Base-by-base conservation (phyloP, 2,329 filamentous ascomycete genomes). In the Colletotrichum tabaci region DNA sequence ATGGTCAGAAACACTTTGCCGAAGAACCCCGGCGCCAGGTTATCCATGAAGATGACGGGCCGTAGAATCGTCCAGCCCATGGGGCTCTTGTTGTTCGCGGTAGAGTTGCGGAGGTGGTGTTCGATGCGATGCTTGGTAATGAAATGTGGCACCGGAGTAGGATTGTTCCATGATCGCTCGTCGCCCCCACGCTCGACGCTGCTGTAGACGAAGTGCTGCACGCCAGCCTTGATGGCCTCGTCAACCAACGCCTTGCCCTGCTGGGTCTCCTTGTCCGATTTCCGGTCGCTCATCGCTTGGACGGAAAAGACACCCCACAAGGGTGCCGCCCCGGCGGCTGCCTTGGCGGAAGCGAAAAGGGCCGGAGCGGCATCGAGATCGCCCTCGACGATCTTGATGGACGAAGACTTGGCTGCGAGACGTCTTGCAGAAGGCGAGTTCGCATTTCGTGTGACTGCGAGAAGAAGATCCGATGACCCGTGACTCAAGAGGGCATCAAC, bases 51-150 rank as follows among this genome's bases (percentile, higher is more conserved):
- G 2, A 87, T 88, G 0, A 88, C 86, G 0, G 90, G 90, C 4
- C 90, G 85, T 3, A 92, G 80, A 49, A 92, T 87, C 0, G 89
- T 91, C 86, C 88, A 92, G 8, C 80, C 80, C 88, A 91, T 90
- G 0, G 76, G 60, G 16, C 67, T 78, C 1, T 82, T 81, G 1
- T 81, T 81, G 2, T 65, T 65, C 3, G 77, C 75, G 12, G 82
- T 83, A 10, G 38, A 66, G n/a, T 87, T 82, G n/a, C 86, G 80
- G 30, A 93, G 84, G 74, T 93, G 84, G 63, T 87, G 80, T 80
- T 93, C 91, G 75, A 93, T 90, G 13, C 85, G 79, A 74, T 89
- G 85, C 77, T 93, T 93, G 75, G 80, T 84, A 69, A 84, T 84
- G 78, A 93, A 93, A 78, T 93, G 90, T 0, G 89, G 88, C 0